Conservation (phyloP, 805 yeast genomes). For the Yarrowia sp. region DNA sequence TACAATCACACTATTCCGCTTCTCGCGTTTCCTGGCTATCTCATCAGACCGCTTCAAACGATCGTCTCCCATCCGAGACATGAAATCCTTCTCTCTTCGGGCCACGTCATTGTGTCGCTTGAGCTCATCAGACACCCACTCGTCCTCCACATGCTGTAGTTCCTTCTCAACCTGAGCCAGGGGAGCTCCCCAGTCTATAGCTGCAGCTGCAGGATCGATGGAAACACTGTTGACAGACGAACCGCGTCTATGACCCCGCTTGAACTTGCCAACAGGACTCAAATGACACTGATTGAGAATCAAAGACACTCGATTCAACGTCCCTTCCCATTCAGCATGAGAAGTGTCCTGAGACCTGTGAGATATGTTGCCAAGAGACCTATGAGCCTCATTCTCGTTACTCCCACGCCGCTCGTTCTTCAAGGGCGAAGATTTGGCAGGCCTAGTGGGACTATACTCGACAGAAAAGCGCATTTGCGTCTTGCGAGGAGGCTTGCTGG, state of each 20-base stretch:
- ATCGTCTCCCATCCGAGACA: slow-evolving; percentile 25
- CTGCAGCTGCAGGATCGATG: not conserved
- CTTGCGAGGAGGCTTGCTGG: slow-evolving; percentile 22
- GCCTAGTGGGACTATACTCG: not conserved
- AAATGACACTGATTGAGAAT: slow-evolving; percentile 27
- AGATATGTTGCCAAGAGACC: not conserved
- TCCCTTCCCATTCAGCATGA: slow-evolving; percentile 16
- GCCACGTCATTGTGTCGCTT: slow-evolving; percentile 8
- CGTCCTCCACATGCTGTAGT: slow-evolving; percentile 3
- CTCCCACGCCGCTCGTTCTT: not conserved
- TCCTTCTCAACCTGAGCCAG: slow-evolving; percentile 21
- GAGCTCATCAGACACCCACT: not conserved
- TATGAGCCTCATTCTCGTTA: not conserved
- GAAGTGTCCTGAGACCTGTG: not conserved
- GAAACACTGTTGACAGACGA: not conserved
- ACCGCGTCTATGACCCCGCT: not conserved
- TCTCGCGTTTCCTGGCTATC: slow-evolving; percentile 28
- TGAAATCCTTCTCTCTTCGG: not conserved
- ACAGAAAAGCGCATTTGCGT: not conserved
- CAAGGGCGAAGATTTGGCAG: not conserved
- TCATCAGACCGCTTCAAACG: slow-evolving; percentile 37
- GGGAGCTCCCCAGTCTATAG: slow-evolving; percentile 18
- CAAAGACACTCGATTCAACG: slow-evolving; percentile 12
- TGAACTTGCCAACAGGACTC: slow-evolving; percentile 7
- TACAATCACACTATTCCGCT: slow-evolving; percentile 34